Percentiles rank a stretch among this genome's conserved stretches.
phyloP scores from a whole-genome alignment of 2,329 filamentous ascomycete genomes.

The Penicillium freii region DNA sequence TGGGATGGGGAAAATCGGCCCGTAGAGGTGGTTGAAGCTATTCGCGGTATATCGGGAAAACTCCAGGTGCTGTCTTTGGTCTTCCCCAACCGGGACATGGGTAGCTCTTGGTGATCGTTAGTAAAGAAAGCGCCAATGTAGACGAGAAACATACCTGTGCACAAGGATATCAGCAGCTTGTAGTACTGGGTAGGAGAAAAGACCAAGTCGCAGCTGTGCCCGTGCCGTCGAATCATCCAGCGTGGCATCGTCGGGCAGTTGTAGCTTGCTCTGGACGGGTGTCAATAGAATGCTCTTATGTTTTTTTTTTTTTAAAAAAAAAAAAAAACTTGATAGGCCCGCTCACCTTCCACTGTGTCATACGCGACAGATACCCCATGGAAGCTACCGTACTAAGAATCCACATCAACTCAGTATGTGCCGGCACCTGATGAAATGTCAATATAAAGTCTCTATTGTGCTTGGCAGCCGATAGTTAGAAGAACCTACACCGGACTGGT shows the following conservation, averaged over 20 bases:
- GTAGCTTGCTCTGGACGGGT: conserved; percentile 65
- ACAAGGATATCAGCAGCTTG: conserved; percentile 93
- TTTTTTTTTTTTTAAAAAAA: neutral
- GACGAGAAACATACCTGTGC: conserved; percentile 57
- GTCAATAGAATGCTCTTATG: conserved; percentile 10
- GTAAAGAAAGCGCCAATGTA: conserved; percentile 1
- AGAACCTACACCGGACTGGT: conserved; percentile 67
- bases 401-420: conserved; percentile 94
- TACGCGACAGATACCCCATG: conserved; percentile 90
- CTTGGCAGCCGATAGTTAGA: neutral
- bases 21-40: conserved; percentile 79
- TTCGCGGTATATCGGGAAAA: conserved; percentile 82
- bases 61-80: conserved; percentile 91
- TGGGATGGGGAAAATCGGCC: conserved; percentile 62
- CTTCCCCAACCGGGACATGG: conserved; percentile 94
- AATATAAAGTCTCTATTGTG: neutral
- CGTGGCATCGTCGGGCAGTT: conserved; percentile 58
- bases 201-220: conserved; percentile 72
- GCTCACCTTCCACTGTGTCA: conserved; percentile 96
- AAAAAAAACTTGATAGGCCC: neutral
- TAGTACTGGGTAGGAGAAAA: conserved; percentile 94
- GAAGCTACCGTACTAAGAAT: conserved; percentile 88
- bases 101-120: conserved; percentile 63
- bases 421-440: conserved; percentile 56
- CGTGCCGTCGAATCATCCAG: conserved; percentile 58